These are phyloP conservation scores for Solanum chiquidenum DNA, from an alignment of 257 asterid genomes.

Conservation along the genomic window DNA sequence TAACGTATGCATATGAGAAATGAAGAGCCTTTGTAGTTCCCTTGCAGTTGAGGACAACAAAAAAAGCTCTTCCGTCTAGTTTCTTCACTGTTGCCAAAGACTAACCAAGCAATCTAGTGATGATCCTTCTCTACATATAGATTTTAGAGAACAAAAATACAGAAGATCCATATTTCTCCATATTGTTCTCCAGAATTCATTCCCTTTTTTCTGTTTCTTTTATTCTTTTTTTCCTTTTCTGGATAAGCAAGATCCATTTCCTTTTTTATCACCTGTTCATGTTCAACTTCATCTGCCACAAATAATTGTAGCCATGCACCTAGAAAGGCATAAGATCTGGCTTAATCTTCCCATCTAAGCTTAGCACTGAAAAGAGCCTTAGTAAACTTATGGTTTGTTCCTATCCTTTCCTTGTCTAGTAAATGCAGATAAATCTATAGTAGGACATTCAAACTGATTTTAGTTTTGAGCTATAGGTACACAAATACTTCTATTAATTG, in stretches of 20 bases:
- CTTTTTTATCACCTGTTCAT: not conserved
- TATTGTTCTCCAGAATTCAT: not conserved
- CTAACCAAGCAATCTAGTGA: not conserved
- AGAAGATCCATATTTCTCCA: not conserved
- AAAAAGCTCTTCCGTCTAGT: not conserved
- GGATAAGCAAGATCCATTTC: not conserved
- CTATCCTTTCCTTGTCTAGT: not conserved
- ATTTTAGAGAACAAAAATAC: not conserved
- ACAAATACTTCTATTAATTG: not conserved
- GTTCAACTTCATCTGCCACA: not conserved
- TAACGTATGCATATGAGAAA: not conserved
- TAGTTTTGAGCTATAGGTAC: not conserved
- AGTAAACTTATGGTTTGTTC: not conserved
- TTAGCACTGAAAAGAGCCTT: not conserved
- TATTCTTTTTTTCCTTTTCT: not conserved
- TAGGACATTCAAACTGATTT: not conserved
- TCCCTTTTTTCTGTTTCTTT: not conserved
- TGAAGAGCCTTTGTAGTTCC: not conserved
- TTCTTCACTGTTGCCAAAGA: not conserved
- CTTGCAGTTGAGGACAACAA: not conserved
- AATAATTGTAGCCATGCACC: not conserved
- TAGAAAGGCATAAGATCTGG: not conserved
- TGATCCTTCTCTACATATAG: not conserved
- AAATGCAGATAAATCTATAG: not conserved
- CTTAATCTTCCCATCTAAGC: not conserved